phyloP scores from a whole-genome alignment of 2,329 filamentous ascomycete species.

The Neonectria magnoliae region DNA sequence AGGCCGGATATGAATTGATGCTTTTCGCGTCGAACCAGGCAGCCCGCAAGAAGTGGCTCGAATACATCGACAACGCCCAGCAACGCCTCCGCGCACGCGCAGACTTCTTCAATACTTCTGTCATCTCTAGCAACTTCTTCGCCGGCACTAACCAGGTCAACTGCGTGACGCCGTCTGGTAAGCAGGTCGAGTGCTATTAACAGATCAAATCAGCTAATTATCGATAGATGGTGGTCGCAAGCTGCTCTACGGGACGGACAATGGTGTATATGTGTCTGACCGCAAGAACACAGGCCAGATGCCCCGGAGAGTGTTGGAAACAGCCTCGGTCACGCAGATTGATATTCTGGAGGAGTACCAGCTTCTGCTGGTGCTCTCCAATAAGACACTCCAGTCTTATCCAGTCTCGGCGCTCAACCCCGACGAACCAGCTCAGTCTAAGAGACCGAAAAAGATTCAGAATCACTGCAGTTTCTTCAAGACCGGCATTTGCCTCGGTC shows the following conservation, averaged over 20 bases:
- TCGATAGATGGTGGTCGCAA: slow-evolving; percentile 88
- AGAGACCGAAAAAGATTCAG: slow-evolving; percentile 93
- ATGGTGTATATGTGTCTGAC: slow-evolving; percentile 91
- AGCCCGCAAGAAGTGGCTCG: slow-evolving; percentile 94
- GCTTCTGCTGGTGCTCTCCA: slow-evolving; percentile 88
- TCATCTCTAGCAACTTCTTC: slow-evolving; percentile 70
- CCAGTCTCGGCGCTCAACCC: slow-evolving; percentile 86
- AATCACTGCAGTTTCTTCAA: slow-evolving; percentile 99
- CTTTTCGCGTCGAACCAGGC: slow-evolving; percentile 88
- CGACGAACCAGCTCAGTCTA: slow-evolving; percentile 81
- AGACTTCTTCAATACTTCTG: slow-evolving; percentile 84
- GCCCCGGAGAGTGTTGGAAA: slow-evolving; percentile 87
- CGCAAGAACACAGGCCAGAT: slow-evolving; percentile 85
- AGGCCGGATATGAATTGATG: slow-evolving; percentile 92
- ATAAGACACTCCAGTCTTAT: slow-evolving; percentile 93
- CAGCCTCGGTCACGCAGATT: slow-evolving; percentile 89
- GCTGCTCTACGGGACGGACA: slow-evolving; percentile 92
- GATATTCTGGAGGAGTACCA: slow-evolving; percentile 97
- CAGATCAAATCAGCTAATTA: slow-evolving; percentile 28
- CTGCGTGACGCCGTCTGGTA: slow-evolving; percentile 91
- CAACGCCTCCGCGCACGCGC: slow-evolving; percentile 86
- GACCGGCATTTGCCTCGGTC: slow-evolving; percentile 90
- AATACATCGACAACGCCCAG: slow-evolving; percentile 92
- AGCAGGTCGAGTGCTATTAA: slow-evolving; percentile 46
- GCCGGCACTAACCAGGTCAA: slow-evolving; percentile 83